phyloP scores from a whole-genome alignment of 2,329 filamentous ascomycete species.

The Zalaria sp. region DNA sequence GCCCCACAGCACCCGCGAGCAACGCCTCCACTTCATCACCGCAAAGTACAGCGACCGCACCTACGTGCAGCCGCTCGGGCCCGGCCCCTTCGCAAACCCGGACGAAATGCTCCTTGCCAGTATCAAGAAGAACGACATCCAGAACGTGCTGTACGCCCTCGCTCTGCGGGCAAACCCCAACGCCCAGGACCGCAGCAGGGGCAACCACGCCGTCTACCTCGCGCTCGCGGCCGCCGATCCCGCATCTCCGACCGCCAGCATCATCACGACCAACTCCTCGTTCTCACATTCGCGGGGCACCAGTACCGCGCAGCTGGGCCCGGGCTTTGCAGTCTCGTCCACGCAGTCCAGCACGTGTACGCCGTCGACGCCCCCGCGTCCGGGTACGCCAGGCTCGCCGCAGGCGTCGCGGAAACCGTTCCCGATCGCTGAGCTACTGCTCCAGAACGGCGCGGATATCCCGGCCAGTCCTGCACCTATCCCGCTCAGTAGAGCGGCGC shows the following conservation, averaged over 20 bases:
- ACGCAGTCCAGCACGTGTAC: conserved; percentile 17
- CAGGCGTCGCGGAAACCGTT: conserved; percentile 46
- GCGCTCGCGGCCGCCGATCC: conserved; percentile 89
- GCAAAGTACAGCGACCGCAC: conserved; percentile 80
- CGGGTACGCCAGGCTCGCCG: conserved; percentile 19
- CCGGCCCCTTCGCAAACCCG: conserved; percentile 56
- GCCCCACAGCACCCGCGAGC: conserved; percentile 69
- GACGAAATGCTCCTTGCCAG: conserved; percentile 84
- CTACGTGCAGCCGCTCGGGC: conserved; percentile 61
- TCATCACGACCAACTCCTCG: conserved; percentile 34
- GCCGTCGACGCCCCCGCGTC: conserved; percentile 25
- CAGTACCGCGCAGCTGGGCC: background rate
- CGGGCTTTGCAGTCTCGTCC: conserved; percentile 1
- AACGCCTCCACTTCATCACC: conserved; percentile 88
- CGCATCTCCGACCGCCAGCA: conserved; percentile 47
- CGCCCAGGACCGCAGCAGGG: conserved; percentile 67
- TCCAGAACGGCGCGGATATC: conserved; percentile 89
- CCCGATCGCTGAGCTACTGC: conserved; percentile 74
- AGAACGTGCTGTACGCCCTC: conserved; percentile 80
- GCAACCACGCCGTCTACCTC: conserved; percentile 79
- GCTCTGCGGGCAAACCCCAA: conserved; percentile 82
- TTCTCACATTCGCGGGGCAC: conserved; percentile 14
- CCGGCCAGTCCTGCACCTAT: conserved; percentile 64
- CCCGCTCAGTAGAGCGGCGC: conserved; percentile 66
- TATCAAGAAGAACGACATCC: conserved; percentile 92